Evolutionary conservation across 768 basidiomycete species (phyloP), one percentile per base, ranked within the genome.

Genomic region (Sarcodon sp.): DNA sequence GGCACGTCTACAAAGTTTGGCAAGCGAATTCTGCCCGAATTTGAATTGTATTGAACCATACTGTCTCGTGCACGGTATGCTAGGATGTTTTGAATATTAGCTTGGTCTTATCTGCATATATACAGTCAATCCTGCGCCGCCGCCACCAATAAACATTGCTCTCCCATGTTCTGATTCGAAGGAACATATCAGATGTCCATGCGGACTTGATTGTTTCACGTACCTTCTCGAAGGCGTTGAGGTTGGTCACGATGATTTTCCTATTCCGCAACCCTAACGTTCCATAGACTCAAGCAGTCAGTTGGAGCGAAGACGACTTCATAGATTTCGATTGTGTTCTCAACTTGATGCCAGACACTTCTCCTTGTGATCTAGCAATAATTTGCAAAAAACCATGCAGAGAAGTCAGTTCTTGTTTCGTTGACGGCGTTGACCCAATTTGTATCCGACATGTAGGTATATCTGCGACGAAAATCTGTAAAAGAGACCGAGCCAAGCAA

Each of bases 331-430:
- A 53, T 16, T 60, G 59, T 2, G 55, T 76, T 5, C 60, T 76
- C 8, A 61, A 69, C 12, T 57, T 73, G 18, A 62, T 66, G 0
- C 72, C 73, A 6, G 69, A 78, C 43, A 56, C 64, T 3, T 58
- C 64, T 0, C 67, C 79, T 0, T 84, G 83, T 51, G 70, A 77
- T 43, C 60, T 83, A 10, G 73, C 78, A 13, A 56, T 64, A 1
- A 61, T 83, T 12, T 75, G 75, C 57, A 65, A 66, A 8, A 79
- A 75, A 51, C 73, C 79, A 5, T 86, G 83, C 58, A 59, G 61
- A 31, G 77, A 85, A 66, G 83, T 80, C 47, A 34, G 39, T 9
- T 27, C 8, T 7, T 7, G 13, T 41, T 27, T 9, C 13, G 15
- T 4, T 41, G 8, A 13, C 2, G 8, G 39, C 13, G 8, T 41